phyloP scores from a whole-genome alignment of 495 filamentous ascomycete genomes.

The Geopyxis carbonaria region DNA sequence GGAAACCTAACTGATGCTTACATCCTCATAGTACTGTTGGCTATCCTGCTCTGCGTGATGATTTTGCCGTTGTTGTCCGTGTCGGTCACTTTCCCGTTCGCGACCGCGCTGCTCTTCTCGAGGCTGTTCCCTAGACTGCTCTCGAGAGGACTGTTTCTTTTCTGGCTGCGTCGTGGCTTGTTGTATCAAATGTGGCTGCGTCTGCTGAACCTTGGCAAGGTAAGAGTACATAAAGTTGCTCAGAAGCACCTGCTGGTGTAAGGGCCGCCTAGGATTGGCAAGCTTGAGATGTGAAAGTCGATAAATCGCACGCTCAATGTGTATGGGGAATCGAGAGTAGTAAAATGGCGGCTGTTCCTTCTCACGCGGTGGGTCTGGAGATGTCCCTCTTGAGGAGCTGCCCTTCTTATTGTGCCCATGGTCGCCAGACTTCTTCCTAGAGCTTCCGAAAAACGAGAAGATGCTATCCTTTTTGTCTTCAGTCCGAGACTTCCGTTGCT shows the following conservation, averaged over 20 bases:
- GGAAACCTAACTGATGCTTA: neutral
- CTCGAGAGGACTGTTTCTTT: too few relatives aligned
- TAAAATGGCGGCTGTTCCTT: slow-evolving; percentile 52
- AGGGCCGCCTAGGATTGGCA: slow-evolving; percentile 77
- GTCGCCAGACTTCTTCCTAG: slow-evolving; percentile 62
- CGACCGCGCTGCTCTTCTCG: slow-evolving; percentile 47
- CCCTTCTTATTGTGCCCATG: slow-evolving; percentile 51
- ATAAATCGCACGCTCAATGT: slow-evolving; percentile 95
- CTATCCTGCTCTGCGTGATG: slow-evolving; percentile 32
- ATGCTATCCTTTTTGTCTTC: slow-evolving; percentile 88
- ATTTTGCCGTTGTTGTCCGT: slow-evolving; percentile 43
- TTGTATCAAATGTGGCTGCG: slow-evolving; percentile 70
- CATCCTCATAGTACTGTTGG: slow-evolving; percentile 31
- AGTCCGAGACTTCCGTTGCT: slow-evolving; percentile 52
- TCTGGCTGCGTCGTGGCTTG: too few relatives aligned
- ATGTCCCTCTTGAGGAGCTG: slow-evolving; percentile 51
- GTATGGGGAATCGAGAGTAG: slow-evolving; percentile 87
- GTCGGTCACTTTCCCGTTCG: too few relatives aligned
- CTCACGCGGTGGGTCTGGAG: slow-evolving; percentile 54
- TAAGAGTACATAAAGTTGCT: slow-evolving; percentile 99
- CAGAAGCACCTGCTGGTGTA: slow-evolving; percentile 90
- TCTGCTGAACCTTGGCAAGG: slow-evolving; percentile 93
- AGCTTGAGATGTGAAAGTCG: slow-evolving; percentile 98
- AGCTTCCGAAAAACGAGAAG: slow-evolving; percentile 75
- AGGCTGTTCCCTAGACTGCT: slow-evolving; percentile 38